phyloP scores from a whole-genome alignment of 257 asterid species.

The Solanum sitiens region DNA sequence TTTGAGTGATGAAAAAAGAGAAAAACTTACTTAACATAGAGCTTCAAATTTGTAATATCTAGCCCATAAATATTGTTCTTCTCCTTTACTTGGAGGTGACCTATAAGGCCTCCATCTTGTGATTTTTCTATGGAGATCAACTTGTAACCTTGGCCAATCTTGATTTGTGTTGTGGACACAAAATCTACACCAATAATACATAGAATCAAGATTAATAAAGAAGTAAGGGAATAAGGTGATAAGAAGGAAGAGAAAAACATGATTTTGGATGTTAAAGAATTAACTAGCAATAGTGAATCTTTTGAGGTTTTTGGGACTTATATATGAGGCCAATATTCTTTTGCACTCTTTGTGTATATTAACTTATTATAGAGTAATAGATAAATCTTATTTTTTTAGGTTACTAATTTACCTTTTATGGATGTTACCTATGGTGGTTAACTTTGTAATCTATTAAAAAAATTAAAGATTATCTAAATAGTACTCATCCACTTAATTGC shows the following conservation, averaged over 20 bases:
- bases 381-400: background rate
- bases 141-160: constrained; percentile 76
- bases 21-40: constrained; percentile 65
- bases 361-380: background rate
- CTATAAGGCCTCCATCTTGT: constrained; percentile 68
- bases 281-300: background rate
- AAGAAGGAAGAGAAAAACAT: constrained; percentile 10
- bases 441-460: background rate
- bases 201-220: constrained; percentile 1
- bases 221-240: background rate
- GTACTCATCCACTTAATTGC: background rate
- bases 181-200: constrained; percentile 5
- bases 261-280: background rate
- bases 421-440: background rate
- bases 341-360: background rate
- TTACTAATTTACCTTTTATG: background rate
- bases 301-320: background rate
- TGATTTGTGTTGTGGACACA: constrained; percentile 16
- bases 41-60: constrained; percentile 74
- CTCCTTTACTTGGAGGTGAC: constrained; percentile 65
- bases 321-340: background rate
- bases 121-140: constrained; percentile 55
- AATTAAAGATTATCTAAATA: too few relatives aligned
- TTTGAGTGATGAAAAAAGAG: background rate
- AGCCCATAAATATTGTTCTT: constrained; percentile 60